phyloP scores from a whole-genome alignment of 768 basidiomycete genomes.

The Lactarius hengduanensis region DNA sequence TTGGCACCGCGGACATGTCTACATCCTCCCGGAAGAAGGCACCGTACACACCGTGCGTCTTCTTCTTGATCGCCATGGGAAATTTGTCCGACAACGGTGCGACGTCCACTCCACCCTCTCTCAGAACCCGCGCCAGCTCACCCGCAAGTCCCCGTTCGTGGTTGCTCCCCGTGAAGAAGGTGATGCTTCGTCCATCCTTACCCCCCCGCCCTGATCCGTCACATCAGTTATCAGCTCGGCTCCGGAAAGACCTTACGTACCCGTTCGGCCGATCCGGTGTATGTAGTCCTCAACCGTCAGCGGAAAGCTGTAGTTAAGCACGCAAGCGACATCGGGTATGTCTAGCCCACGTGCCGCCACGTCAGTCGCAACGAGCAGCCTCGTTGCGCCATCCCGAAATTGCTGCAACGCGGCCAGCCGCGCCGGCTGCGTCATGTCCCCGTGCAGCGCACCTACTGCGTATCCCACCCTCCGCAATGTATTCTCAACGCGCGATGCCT shows the following conservation, averaged over 20 bases:
- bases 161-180: slow-evolving; percentile 93
- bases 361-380: slow-evolving; percentile 92
- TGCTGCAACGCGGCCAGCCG: slow-evolving; percentile 82
- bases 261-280: slow-evolving; percentile 87
- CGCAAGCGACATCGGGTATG: slow-evolving; percentile 92
- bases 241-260: slow-evolving; percentile 40
- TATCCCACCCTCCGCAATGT: slow-evolving; percentile 74
- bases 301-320: slow-evolving; percentile 98
- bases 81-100: slow-evolving; percentile 78
- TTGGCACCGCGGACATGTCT: slow-evolving; percentile 57
- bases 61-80: slow-evolving; percentile 98
- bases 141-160: slow-evolving; percentile 88
- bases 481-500: slow-evolving; percentile 85
- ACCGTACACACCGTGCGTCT: slow-evolving; percentile 86
- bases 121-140: slow-evolving; percentile 86
- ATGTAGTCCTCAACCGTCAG: slow-evolving; percentile 93
- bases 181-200: slow-evolving; percentile 85
- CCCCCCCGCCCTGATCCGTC: slow-evolving; percentile 73
- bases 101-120: slow-evolving; percentile 81
- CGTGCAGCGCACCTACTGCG: slow-evolving; percentile 80
- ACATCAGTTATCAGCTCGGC: slow-evolving; percentile 5
- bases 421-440: slow-evolving; percentile 84
- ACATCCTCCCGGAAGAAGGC: slow-evolving; percentile 78
- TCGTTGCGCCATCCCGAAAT: slow-evolving; percentile 80
- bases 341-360: slow-evolving; percentile 97